Base-by-base conservation (phyloP, 2,329 filamentous ascomycete species). In the Penicillium sp. region DNA sequence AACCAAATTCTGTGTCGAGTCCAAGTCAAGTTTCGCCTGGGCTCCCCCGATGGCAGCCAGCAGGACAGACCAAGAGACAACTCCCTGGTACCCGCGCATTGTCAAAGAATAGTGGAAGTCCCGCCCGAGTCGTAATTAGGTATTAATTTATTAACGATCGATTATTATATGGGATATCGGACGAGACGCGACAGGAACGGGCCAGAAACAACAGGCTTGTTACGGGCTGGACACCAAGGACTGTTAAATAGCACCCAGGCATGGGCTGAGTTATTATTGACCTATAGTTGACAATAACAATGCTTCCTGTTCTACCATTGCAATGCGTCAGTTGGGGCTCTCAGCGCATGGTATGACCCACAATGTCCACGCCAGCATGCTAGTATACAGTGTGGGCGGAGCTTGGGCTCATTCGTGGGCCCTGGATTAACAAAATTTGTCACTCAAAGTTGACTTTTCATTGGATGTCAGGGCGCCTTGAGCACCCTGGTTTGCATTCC, bases 1-100 rank as follows among this genome's bases (percentile, higher is more conserved):
- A 24, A 81, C 85, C 50, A 89, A 66, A 62, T 88, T 88, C 46
- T 69, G 75, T 2, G 66, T 62, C 1, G 78, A 76, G n/a, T 64
- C 65, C 4, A 80, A 56, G 56, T 79, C 72, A 60, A 83, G 71
- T 22, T 69, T 72, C 14, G 75, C 77, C 59, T 70, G 63, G 10
- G 64, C 71, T 48, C 63, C 61, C 34, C 68, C 61, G 32, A 76
- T 40, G 42, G 62, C 63, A 39, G 69, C 67, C 31, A 72, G 44
- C 52, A 71, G 60, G 38, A 67, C 59, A 3, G 66, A 57, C 27
- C 68, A 54, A 43, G 62, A 54, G 32, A 73, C 50, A 10, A 67
- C 38, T 9, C 53, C 61, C 43, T 58, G 60, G 24, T 64, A 54
- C 31, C 61, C 61, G 57, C 57, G 58, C 70, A 74, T 46, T 18